Evolutionary conservation across 2,329 filamentous ascomycete genomes (phyloP).

Genomic region (Fusarium solani-melongenae): DNA sequence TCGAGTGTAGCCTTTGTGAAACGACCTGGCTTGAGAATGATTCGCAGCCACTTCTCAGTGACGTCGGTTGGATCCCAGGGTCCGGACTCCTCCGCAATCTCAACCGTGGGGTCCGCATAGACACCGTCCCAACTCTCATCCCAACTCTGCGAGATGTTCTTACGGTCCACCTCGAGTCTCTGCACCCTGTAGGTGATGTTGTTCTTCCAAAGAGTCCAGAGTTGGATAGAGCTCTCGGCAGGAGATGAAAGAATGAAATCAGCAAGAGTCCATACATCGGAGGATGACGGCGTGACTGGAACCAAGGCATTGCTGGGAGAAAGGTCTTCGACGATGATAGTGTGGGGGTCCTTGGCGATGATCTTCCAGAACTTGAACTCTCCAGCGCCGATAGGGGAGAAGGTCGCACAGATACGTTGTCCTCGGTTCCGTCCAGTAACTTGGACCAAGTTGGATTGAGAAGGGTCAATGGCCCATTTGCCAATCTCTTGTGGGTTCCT

Average conservation of each 20-base stretch:
- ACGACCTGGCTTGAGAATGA: slow-evolving; percentile 83
- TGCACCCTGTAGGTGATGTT: slow-evolving; percentile 82
- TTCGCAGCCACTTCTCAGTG: slow-evolving; percentile 87
- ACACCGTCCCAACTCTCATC: slow-evolving; percentile 76
- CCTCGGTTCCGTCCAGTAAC: slow-evolving; percentile 70
- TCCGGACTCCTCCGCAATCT: slow-evolving; percentile 67
- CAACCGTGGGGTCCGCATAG: slow-evolving; percentile 67
- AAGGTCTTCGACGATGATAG: slow-evolving; percentile 75
- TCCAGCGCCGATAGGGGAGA: slow-evolving; percentile 86
- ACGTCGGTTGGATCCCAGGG: slow-evolving; percentile 74
- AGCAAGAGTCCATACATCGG: slow-evolving; percentile 82
- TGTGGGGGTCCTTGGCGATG: slow-evolving; percentile 73
- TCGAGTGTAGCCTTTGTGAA: slow-evolving; percentile 85
- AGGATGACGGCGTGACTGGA: slow-evolving; percentile 76
- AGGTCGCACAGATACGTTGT: slow-evolving; percentile 75
- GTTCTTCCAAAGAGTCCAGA: slow-evolving; percentile 89
- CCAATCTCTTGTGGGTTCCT: slow-evolving; percentile 74
- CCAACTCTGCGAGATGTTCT: slow-evolving; percentile 72
- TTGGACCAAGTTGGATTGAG: slow-evolving; percentile 80
- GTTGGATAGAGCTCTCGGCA: slow-evolving; percentile 63
- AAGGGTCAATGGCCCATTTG: slow-evolving; percentile 83
- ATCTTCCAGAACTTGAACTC: slow-evolving; percentile 94
- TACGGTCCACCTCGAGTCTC: slow-evolving; percentile 77
- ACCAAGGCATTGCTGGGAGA: slow-evolving; percentile 71
- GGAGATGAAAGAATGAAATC: slow-evolving; percentile 76